phyloP scores from a whole-genome alignment of 1,284 basidiomycete species.

The Coniferiporia sulphurascens region DNA sequence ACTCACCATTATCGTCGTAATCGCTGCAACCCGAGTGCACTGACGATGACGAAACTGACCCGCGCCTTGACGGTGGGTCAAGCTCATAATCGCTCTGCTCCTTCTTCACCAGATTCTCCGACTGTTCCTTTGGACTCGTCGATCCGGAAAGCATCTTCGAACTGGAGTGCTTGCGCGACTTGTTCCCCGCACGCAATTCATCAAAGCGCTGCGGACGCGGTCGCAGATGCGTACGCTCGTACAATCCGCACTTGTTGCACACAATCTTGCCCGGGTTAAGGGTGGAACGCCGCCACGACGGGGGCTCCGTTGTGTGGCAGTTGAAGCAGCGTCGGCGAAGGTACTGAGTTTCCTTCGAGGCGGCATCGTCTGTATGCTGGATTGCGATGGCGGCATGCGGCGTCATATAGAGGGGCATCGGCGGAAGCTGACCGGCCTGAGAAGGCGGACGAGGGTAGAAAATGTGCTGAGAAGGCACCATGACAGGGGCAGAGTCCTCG shows the following conservation, averaged over 20 bases:
- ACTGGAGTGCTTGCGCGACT: slow-evolving; percentile 58
- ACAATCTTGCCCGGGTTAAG: slow-evolving; percentile 86
- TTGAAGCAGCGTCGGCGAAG: slow-evolving; percentile 81
- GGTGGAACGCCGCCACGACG: slow-evolving; percentile 78
- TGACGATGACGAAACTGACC: slow-evolving; percentile 56
- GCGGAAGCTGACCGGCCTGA: slow-evolving; percentile 24
- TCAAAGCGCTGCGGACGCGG: slow-evolving; percentile 78
- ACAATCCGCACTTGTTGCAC: slow-evolving; percentile 85
- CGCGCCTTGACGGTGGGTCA: slow-evolving; percentile 41
- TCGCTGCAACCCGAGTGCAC: slow-evolving; percentile 56
- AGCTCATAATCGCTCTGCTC: slow-evolving; percentile 49
- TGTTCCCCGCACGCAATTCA: slow-evolving; percentile 76
- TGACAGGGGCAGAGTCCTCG: slow-evolving; percentile 51
- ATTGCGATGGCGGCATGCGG: slow-evolving; percentile 59
- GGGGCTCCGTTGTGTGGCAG: slow-evolving; percentile 83
- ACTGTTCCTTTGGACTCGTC: slow-evolving; percentile 26
- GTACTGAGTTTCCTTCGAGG: slow-evolving; percentile 82
- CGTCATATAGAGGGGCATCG: slow-evolving; percentile 40
- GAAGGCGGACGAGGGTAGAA: slow-evolving; percentile 30
- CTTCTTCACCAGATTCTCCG: slow-evolving; percentile 50
- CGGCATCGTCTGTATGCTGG: slow-evolving; percentile 82
- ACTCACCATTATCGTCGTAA: slow-evolving; percentile 72
- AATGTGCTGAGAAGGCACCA: slow-evolving; percentile 53
- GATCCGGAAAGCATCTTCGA: slow-evolving; percentile 32
- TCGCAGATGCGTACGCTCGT: slow-evolving; percentile 78